Evolutionary conservation across 345 rosid genomes (phyloP), one percentile per base, ranked within the genome.

Genomic region (Sisymbrium irio): DNA sequence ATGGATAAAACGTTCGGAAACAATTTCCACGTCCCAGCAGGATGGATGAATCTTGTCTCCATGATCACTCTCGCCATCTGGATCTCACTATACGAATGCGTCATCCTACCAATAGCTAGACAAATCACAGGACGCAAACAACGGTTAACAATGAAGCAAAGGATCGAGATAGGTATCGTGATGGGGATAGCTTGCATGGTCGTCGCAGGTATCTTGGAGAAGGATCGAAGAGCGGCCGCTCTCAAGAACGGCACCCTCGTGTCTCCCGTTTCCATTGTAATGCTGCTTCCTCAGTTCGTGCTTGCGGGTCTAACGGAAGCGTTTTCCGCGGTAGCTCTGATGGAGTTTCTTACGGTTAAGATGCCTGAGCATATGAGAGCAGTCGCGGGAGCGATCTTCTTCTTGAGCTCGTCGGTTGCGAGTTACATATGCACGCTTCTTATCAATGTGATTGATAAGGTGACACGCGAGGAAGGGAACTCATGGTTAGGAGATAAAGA

Each of bases 341-440:
- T 92, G 94, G 97, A 89, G 76, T 81, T 86, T 49, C 80, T 84
- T 17, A 88, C 94, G 1, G 83, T 85, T 7, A 87, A 79, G 45
- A 63, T 89, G 85, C 90, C 97, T 0, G 96, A 88, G 18, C 67
- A 81, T 75, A 86, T 86, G 96, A 88, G 97, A 73, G 86, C 93
- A 0, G 79, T 89, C 3, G 89, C 89, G 0, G 94, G 96, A 39
- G 96, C 96, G 0, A 40, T 88, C 22, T 89, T 87, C 69, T 89
- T 86, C 37, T 86, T 92, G 57, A 85, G 87, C 71, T 73, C 86
- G 25, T 87, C 96, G 3, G 62, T 78, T 3, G 70, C 89, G 4
- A 86, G 84, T 75, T 88, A 87, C 61, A 3, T 83, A 17, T 80
- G 85, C 73, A 77, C 92, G 3, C 51, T 73, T 3, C 64, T 87